Percentiles rank a stretch among this genome's conserved stretches.
phyloP scores from a whole-genome alignment of 768 basidiomycete genomes.

The Kwoniella europaea region DNA sequence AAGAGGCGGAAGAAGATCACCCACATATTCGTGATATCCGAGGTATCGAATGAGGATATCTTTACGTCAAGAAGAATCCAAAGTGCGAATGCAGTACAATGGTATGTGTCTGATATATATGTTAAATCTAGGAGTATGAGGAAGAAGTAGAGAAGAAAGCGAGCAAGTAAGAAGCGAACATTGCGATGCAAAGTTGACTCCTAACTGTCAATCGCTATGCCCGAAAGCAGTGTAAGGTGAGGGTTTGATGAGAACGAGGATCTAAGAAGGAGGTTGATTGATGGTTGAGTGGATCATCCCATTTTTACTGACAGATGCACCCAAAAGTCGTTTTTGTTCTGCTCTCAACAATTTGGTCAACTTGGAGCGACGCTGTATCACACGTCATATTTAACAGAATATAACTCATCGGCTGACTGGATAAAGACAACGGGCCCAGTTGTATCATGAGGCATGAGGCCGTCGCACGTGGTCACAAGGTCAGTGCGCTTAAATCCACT shows the following conservation, averaged over 20 bases:
- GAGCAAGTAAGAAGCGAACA: not conserved
- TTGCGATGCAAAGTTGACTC: not conserved
- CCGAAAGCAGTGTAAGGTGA: not conserved
- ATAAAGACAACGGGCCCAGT: too few species aligned
- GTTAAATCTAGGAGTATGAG: not conserved
- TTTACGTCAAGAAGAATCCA: not conserved
- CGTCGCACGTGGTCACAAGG: too few species aligned
- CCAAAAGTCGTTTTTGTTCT: not conserved
- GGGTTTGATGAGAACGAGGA: not conserved
- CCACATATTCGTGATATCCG: not conserved
- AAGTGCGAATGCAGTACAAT: not conserved
- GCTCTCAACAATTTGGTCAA: not conserved
- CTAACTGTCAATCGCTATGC: not conserved
- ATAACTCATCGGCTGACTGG: too few species aligned
- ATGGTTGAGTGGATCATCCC: not conserved
- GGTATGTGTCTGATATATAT: not conserved
- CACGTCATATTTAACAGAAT: not conserved
- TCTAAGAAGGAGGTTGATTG: not conserved
- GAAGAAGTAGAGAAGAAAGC: not conserved
- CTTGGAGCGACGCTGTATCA: not conserved
- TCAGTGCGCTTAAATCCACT: not conserved
- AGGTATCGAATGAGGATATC: not conserved
- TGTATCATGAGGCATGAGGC: too few species aligned
- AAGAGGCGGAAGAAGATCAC: not conserved
- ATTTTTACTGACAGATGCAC: not conserved